Evolutionary conservation across 2,329 filamentous ascomycete genomes (phyloP).

Genomic region (Albophoma yamanashiensis): DNA sequence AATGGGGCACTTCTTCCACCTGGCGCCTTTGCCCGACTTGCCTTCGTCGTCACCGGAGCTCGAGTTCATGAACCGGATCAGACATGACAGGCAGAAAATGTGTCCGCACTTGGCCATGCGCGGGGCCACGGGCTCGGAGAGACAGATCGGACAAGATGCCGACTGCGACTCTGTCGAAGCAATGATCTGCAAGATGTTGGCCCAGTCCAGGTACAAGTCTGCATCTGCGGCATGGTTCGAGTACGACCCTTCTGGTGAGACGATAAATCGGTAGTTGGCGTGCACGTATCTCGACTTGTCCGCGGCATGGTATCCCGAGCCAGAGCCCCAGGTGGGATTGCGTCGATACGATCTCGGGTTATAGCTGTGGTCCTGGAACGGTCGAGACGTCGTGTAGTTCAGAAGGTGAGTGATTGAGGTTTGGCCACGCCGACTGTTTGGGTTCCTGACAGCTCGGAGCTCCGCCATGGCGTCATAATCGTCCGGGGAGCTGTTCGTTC

Average conservation of each 20-base stretch:
- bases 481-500: conserved; percentile 33
- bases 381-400: conserved; percentile 75
- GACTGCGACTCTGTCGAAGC: conserved; percentile 83
- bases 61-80: conserved; percentile 93
- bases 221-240: conserved; percentile 72
- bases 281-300: conserved; percentile 90
- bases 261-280: conserved; percentile 95
- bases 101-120: conserved; percentile 97
- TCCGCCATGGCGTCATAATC: conserved; percentile 87
- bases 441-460: conserved; percentile 48
- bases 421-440: conserved; percentile 71
- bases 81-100: conserved; percentile 88
- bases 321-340: conserved; percentile 71
- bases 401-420: conserved; percentile 96
- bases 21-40: conserved; percentile 55
- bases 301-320: conserved; percentile 78
- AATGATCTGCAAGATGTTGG: conserved; percentile 79
- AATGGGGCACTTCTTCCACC: conserved; percentile 93
- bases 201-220: conserved; percentile 85
- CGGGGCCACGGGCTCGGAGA: conserved; percentile 84
- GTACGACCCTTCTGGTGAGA: conserved; percentile 74
- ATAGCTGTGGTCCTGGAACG: conserved; percentile 43
- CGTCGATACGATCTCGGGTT: conserved; percentile 51
- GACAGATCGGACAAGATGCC: conserved; percentile 86
- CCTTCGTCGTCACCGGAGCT: conserved; percentile 59